Base-by-base conservation (phyloP, 139 green algal species). In the Diplosphaera chodatii region DNA sequence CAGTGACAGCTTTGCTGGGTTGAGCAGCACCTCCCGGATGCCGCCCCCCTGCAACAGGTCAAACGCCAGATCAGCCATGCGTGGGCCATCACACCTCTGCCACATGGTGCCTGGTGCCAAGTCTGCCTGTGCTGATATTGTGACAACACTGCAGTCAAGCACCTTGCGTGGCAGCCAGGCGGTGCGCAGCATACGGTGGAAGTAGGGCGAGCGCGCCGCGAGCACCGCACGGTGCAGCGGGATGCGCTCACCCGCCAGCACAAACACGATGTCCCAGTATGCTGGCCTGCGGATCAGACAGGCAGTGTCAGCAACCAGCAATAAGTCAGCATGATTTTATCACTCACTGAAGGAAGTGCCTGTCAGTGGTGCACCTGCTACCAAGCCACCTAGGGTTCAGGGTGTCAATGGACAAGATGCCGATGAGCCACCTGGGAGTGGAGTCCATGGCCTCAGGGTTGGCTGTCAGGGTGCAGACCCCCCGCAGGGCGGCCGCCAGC, bases 171-270 rank as follows among this genome's bases (percentile, higher is more conserved):
- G 40, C 18, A 22, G 29, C 74, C 74, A 78, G 10, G 64, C 34
- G 18, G 13, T 59, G 34, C 55, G 69, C 34, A 80, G 65, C 32
- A 34, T 55, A 18, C 40, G 55, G 27, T 70, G 40, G 33, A 80
- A 70, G 55, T 70, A 70, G 8, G 27, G 64, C 13, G 75, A 80
- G 3, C 75, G 63, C n/a, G 75, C 75, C 37, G 75, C 75, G 33
- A 76, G 55, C 1, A 80, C 30, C 55, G 69, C 75, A 28, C 69
- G 37, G 33, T 80, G 75, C 65, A 80, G 15, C 4, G 64, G 48
- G 4, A 80, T 66, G 67, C 48, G 64, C 62, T 78, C 74, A 29
- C 62, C 34, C 2, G 33, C 56, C 48, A 78, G 29, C 31, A 63
- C 62, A 62, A 78, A 74, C 31, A 40, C 30, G 30, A 27, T 23